These are phyloP conservation scores for Aspergillus hancockii DNA, from an alignment of 495 filamentous ascomycete species.

Conservation along the genomic window DNA sequence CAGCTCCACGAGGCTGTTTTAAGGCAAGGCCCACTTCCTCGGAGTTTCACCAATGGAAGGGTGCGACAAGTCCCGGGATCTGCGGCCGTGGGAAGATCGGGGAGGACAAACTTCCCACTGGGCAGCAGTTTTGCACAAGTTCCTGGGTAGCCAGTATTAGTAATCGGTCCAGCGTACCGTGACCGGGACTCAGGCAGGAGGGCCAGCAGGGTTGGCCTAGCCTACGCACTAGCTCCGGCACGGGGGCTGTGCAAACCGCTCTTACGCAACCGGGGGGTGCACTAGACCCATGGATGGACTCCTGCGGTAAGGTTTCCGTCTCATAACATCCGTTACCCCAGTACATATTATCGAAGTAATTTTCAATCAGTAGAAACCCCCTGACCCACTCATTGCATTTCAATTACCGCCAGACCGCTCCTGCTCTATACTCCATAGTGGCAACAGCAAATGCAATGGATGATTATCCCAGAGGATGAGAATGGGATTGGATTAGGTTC, in stretches of 20 bases:
- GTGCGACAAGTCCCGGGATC: constrained; percentile 13
- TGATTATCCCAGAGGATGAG: background rate
- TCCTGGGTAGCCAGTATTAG: constrained; percentile 9
- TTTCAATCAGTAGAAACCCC: background rate
- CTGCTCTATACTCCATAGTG: background rate
- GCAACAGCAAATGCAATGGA: background rate
- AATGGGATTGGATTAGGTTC: background rate
- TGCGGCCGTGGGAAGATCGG: constrained; percentile 17
- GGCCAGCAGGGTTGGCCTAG: constrained; percentile 12
- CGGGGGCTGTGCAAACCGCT: constrained; percentile 33
- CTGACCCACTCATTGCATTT: background rate
- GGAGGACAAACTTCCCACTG: constrained; percentile 14
- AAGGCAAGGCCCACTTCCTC: constrained; percentile 10
- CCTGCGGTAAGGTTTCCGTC: background rate
- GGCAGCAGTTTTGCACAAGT: constrained; percentile 11
- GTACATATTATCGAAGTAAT: background rate
- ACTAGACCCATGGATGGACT: constrained; percentile 12
- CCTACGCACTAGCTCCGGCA: constrained; percentile 29
- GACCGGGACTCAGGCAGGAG: constrained; percentile 1
- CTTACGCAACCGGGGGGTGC: constrained; percentile 29
- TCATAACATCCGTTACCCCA: background rate
- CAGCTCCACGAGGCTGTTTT: constrained; percentile 29
- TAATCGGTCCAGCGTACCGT: constrained; percentile 9
- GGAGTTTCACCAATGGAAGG: constrained; percentile 6
- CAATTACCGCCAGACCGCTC: background rate